Percentiles rank a stretch among this genome's conserved stretches.
Evolutionary conservation across 495 filamentous ascomycete genomes (phyloP).

Genomic region (Trypethelium eluteriae): DNA sequence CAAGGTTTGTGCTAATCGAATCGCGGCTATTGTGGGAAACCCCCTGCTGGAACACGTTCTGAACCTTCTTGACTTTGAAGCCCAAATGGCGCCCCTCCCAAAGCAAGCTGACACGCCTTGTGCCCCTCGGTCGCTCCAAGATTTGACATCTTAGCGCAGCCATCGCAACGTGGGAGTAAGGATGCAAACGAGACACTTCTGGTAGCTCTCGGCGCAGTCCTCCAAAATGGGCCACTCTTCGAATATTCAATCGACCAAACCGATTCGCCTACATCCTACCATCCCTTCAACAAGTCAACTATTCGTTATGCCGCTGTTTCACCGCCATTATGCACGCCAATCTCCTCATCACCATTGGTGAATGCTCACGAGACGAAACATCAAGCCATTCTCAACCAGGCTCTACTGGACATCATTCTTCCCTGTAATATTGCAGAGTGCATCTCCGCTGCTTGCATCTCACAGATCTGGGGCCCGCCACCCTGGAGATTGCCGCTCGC

Average conservation of each 20-base stretch:
- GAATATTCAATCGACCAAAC: not conserved
- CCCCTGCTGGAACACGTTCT: constrained; percentile 9
- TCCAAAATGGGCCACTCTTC: not conserved
- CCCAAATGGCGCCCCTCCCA: not conserved
- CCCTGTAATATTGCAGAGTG: not conserved
- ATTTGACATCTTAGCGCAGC: constrained; percentile 5
- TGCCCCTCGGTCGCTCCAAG: constrained; percentile 1
- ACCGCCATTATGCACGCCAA: constrained; percentile 9
- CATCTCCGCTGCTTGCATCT: constrained; percentile 1
- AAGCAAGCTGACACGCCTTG: not conserved
- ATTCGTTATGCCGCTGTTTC: constrained; percentile 8
- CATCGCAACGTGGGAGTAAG: not conserved
- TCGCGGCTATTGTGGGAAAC: not conserved
- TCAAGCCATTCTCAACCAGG: not conserved
- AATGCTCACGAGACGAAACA: constrained; percentile 4
- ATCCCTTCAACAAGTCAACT: not conserved
- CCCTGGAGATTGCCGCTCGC: not conserved
- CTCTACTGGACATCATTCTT: not conserved
- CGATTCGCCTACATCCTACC: not conserved
- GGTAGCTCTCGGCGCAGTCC: constrained; percentile 4
- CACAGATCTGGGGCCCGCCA: not conserved
- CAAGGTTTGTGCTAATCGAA: not conserved
- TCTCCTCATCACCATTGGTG: not conserved
- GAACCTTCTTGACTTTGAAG: constrained; percentile 11
- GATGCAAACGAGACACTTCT: not conserved